Evolutionary conservation across 805 yeast species (phyloP), one percentile per base, ranked within the genome.

Genomic region (Suhomyces sp.): DNA sequence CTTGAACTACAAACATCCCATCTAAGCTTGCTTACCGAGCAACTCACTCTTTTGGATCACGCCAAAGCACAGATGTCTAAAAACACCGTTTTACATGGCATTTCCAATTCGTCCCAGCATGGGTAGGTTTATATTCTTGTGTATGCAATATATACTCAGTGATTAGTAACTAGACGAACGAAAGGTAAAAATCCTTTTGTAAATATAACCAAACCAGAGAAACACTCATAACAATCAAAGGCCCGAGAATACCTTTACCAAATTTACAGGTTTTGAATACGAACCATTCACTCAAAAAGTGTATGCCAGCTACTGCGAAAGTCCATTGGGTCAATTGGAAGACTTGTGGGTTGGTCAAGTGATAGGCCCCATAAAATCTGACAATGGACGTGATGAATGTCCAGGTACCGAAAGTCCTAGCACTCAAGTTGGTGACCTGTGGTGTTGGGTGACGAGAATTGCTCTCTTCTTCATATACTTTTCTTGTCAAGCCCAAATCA

Each of bases 361-460:
- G 76, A 71, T 87, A 88, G 12, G 98, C 96, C 52, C 96, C 97
- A 68, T 88, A 90, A 58, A 86, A 79, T 66, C 99, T 83, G 47
- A 94, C 86, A 29, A 93, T 77, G 1, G 96, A 82, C 2, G 97
- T 85, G 60, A 92, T 79, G 40, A 92, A 76, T 0, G 99, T 94
- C 99, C 99, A 94, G 0, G 99, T 94, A 33, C 99, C 99, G 69
- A 94, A 94, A 0, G 99, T 93, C 63, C 99, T 82, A n/a, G 97
- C 97, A 60, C 94, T 84, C 59, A 94, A 76, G 12, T 73, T 69
- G 5, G 77, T 72, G 10, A 75, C 74, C 50, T 73, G 74, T 7
- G 65, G 57, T 3, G 63, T 56, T 6, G 66, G 63, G 15, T 70
- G 70, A 10, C 57, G 50, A 15, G 52, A 67, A 64, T 56, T 46